phyloP scores from a whole-genome alignment of 805 yeast species.

The Kurtzmaniella cleridarum region DNA sequence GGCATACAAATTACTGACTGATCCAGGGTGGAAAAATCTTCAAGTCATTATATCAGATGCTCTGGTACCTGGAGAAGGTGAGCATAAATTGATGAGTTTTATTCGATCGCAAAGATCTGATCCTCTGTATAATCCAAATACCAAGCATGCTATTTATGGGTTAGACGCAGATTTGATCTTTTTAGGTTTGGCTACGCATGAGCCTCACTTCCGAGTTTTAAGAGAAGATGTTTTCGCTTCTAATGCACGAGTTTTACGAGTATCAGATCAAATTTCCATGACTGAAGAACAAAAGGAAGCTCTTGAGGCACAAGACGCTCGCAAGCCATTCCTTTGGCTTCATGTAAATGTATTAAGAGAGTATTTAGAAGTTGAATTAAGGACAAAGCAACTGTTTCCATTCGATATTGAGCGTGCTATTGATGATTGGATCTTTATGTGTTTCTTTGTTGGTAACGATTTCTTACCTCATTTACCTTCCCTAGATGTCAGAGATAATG shows the following conservation, averaged over 20 bases:
- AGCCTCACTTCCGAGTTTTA: constrained; percentile 89
- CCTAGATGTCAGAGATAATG: constrained; percentile 89
- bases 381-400: constrained; percentile 63
- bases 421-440: constrained; percentile 98
- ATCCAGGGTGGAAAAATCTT: constrained; percentile 89
- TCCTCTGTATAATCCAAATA: constrained; percentile 85
- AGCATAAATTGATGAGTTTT: constrained; percentile 95
- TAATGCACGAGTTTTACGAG: constrained; percentile 43
- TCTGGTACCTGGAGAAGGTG: constrained; percentile 99
- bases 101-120: constrained; percentile 85
- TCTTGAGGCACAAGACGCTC: constrained; percentile 38
- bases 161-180: constrained; percentile 96
- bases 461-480: constrained; percentile 95
- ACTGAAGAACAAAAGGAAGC: constrained; percentile 51
- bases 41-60: constrained; percentile 93
- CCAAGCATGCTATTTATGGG: constrained; percentile 95
- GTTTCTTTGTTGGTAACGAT: constrained; percentile 98
- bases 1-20: constrained; percentile 77
- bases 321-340: constrained; percentile 90
- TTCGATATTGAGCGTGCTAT: constrained; percentile 92
- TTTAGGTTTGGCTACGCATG: constrained; percentile 94
- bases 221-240: constrained; percentile 96
- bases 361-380: constrained; percentile 77
- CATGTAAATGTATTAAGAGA: constrained; percentile 85
- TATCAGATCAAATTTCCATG: constrained; percentile 49